Evolutionary conservation across 2,329 filamentous ascomycete species (phyloP).

Genomic region (Pyricularia sp.): DNA sequence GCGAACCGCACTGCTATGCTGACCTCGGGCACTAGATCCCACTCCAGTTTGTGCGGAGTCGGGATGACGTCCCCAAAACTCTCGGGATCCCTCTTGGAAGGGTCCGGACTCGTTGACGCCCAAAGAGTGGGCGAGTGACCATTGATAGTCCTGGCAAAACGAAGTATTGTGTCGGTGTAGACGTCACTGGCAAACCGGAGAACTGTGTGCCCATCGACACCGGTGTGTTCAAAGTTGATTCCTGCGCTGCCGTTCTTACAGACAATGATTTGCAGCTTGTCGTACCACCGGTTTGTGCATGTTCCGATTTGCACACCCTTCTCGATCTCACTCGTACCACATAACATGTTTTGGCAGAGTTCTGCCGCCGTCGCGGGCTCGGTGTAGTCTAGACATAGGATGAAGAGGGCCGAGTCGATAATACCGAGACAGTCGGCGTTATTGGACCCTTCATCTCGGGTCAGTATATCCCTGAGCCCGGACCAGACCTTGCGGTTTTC

Average conservation of each 20-base stretch:
- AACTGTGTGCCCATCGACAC: slow-evolving; percentile 94
- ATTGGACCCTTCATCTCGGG: slow-evolving; percentile 77
- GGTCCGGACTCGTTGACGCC: slow-evolving; percentile 85
- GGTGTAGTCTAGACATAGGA: slow-evolving; percentile 86
- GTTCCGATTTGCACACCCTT: slow-evolving; percentile 93
- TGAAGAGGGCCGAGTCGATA: slow-evolving; percentile 87
- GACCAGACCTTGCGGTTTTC: slow-evolving; percentile 98
- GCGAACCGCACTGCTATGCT: slow-evolving; percentile 88
- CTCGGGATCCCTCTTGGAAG: slow-evolving; percentile 79
- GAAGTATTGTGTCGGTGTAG: slow-evolving; percentile 94
- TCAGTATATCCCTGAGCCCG: slow-evolving; percentile 77
- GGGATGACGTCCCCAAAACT: slow-evolving; percentile 92
- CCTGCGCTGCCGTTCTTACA: slow-evolving; percentile 97
- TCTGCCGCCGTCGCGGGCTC: slow-evolving; percentile 73
- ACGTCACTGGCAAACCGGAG: slow-evolving; percentile 92
- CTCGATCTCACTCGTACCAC: slow-evolving; percentile 84
- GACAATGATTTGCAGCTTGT: slow-evolving; percentile 97
- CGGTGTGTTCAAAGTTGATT: slow-evolving; percentile 98
- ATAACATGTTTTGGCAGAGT: slow-evolving; percentile 98
- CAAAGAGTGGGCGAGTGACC: slow-evolving; percentile 85
- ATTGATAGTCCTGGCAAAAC: slow-evolving; percentile 92
- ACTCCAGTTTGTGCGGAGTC: slow-evolving; percentile 91
- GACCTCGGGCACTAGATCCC: slow-evolving; percentile 92
- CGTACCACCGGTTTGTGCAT: slow-evolving; percentile 97
- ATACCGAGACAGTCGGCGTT: slow-evolving; percentile 95